A percentile compares a stretch with the other conserved stretches of the same genome.
phyloP scores from a whole-genome alignment of 805 yeast genomes.

The Saccharomycopsis sp. region DNA sequence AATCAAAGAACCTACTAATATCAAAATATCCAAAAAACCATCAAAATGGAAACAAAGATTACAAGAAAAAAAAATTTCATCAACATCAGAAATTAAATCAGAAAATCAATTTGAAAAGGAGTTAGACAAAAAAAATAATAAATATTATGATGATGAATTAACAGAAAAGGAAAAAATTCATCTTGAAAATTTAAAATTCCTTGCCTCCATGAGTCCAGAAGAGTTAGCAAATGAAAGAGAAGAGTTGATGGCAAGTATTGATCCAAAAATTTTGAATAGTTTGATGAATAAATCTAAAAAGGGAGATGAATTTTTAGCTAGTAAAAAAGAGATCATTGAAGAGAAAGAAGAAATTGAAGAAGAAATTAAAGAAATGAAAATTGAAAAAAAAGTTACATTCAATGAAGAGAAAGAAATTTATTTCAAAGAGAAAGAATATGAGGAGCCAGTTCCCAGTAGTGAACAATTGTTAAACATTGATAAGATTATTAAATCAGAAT shows the following conservation, averaged over 20 bases:
- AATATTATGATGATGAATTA: conserved; percentile 23
- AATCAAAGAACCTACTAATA: conserved; percentile 4
- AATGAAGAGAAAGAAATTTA: not conserved
- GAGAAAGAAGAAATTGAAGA: conserved; percentile 28
- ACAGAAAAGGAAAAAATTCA: conserved; percentile 70
- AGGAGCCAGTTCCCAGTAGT: conserved; percentile 17
- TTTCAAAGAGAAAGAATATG: not conserved
- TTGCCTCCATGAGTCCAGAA: conserved; percentile 52
- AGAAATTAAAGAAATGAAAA: not conserved
- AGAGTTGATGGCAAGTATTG: conserved; percentile 55
- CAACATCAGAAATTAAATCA: conserved; percentile 20
- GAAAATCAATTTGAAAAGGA: conserved; percentile 8
- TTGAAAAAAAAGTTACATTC: not conserved
- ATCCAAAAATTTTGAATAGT: conserved; percentile 56
- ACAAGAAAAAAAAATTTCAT: conserved; percentile 25
- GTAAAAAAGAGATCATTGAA: conserved; percentile 27
- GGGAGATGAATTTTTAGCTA: conserved; percentile 22
- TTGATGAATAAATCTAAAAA: conserved; percentile 49
- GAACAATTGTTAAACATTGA: conserved; percentile 30
- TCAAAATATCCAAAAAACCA: conserved; percentile 26
- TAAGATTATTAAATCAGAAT: conserved; percentile 33
- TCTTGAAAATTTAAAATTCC: conserved; percentile 54
- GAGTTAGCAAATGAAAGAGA: conserved; percentile 55
- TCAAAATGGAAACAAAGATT: conserved; percentile 42
- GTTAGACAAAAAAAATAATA: conserved; percentile 5